A percentile compares a stretch with the other conserved stretches of the same genome.
These are phyloP conservation scores for Priceomyces carsonii DNA, from an alignment of 805 yeast genomes.

Conservation along the genomic window DNA sequence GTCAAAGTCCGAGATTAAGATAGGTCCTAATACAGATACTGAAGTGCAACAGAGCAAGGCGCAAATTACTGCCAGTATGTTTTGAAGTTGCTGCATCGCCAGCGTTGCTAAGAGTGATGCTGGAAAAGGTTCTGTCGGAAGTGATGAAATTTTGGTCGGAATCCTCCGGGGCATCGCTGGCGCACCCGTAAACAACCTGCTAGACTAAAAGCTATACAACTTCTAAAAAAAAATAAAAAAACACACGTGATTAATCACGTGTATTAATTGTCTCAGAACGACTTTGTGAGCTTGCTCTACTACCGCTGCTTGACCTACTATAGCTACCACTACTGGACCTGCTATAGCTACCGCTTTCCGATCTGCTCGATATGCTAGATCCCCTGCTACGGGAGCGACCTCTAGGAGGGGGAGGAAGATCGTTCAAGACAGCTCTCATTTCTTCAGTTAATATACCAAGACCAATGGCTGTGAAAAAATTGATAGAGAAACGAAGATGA, in stretches of 20 bases:
- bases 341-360: conserved; percentile 17
- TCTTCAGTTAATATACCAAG: conserved; percentile 79
- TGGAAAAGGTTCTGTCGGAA: too few relatives aligned
- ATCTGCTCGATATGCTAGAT: conserved; percentile 12
- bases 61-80: too few relatives aligned
- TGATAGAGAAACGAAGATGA: conserved; percentile 73
- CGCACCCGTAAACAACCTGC: too few relatives aligned
- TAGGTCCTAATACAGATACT: too few relatives aligned
- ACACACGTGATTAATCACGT: background rate
- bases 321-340: conserved; percentile 17
- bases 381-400: conserved; percentile 17
- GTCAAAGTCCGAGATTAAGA: too few relatives aligned
- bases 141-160: too few relatives aligned
- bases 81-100: too few relatives aligned
- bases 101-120: too few relatives aligned
- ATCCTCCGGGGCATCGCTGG: too few relatives aligned
- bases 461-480: conserved; percentile 91
- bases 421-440: conserved; percentile 61
- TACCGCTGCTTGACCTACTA: conserved; percentile 14
- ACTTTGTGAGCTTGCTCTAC: background rate
- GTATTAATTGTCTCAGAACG: background rate
- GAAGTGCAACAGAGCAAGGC: too few relatives aligned
- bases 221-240: too few relatives aligned
- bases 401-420: conserved; percentile 24
- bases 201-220: too few relatives aligned